A percentile compares a stretch with the other conserved stretches of the same genome.
These are phyloP conservation scores for Pythium sukuiense DNA, from an alignment of 352 stramenopile species.

Conservation along the genomic window DNA sequence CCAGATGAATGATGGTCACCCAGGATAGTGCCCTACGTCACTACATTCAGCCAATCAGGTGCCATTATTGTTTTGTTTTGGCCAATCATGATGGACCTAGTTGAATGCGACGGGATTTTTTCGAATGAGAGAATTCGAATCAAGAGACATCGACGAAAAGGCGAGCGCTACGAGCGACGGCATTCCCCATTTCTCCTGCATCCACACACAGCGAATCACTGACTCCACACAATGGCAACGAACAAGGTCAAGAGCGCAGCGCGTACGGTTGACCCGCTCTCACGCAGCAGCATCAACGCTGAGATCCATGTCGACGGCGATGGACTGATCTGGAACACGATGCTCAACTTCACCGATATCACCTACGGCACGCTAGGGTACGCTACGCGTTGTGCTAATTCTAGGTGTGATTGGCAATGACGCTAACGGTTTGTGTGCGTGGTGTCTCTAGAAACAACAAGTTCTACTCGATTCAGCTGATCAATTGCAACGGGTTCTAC, in stretches of 20 bases:
- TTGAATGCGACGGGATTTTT: too few species aligned
- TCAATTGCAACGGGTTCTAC: conserved; percentile 41
- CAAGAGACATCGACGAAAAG: background rate
- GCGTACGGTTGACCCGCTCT: conserved; percentile 18
- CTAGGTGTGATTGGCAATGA: too few species aligned
- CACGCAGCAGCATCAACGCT: conserved; percentile 10
- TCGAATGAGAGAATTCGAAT: background rate
- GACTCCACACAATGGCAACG: conserved; percentile 5
- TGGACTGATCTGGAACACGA: conserved; percentile 58
- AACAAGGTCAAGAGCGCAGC: conserved; percentile 20
- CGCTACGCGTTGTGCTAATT: too few species aligned
- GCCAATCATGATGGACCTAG: background rate
- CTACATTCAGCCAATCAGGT: background rate
- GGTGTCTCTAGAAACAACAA: conserved; percentile 60
- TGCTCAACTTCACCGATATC: conserved; percentile 68
- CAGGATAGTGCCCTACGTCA: background rate
- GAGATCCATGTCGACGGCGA: conserved; percentile 33
- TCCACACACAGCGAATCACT: background rate
- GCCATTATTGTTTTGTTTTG: background rate
- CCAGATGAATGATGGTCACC: background rate
- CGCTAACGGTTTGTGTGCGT: background rate
- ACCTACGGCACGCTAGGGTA: conserved; percentile 51
- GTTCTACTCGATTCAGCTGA: conserved; percentile 73
- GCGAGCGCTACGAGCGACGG: background rate
- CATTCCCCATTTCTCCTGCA: conserved; percentile 8